Conservation (phyloP, 352 stramenopile genomes). For the Globisporangium yorkense region DNA sequence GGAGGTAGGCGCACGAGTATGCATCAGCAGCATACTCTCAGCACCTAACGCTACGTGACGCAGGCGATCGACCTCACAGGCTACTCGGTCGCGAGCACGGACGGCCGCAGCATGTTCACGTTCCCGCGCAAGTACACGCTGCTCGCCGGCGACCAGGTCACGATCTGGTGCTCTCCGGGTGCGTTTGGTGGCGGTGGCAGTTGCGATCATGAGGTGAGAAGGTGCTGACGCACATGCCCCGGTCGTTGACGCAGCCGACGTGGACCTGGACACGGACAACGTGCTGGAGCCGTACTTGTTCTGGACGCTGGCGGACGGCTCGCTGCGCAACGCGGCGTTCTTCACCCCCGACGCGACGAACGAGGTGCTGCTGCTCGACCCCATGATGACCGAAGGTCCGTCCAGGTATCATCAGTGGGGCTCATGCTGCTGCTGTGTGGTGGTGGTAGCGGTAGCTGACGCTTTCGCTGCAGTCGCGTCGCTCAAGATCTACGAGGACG, state of each 20-base stretch:
- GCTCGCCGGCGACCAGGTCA: conserved; percentile 71
- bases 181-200: neutral
- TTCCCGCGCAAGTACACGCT: conserved; percentile 71
- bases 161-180: conserved; percentile 70
- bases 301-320: conserved; percentile 56
- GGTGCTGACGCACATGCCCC: neutral
- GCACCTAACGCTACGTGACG: neutral
- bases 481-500: conserved; percentile 51
- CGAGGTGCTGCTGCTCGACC: conserved; percentile 71
- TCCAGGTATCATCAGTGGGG: neutral
- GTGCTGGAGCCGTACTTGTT: conserved; percentile 78
- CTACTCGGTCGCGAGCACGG: conserved; percentile 44
- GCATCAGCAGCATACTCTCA: neutral
- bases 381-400: conserved; percentile 62
- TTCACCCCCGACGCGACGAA: conserved; percentile 37
- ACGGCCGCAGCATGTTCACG: conserved; percentile 41
- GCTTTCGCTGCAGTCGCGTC: conserved; percentile 37
- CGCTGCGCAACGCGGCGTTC: conserved; percentile 54
- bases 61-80: conserved; percentile 61
- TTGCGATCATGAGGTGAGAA: neutral
- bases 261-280: conserved; percentile 71
- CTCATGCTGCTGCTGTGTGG: too few relatives aligned
- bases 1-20: conserved; percentile 13
- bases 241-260: conserved; percentile 12
- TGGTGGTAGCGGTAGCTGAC: neutral